Evolutionary conservation across 768 basidiomycete genomes (phyloP), one percentile per base, ranked within the genome.

Genomic region (Panaeolus cyanescens): DNA sequence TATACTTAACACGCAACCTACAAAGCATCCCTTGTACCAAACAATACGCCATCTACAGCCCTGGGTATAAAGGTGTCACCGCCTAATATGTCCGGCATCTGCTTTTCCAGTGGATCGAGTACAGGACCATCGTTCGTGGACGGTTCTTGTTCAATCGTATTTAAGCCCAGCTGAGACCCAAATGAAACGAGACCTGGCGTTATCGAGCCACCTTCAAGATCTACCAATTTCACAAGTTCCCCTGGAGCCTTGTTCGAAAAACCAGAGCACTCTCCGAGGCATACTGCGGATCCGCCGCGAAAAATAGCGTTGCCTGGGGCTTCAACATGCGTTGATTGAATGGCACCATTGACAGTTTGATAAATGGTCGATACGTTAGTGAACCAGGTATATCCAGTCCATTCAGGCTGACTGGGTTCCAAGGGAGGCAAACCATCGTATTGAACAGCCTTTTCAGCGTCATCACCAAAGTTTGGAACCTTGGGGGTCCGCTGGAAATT

Each of bases 341-440:
- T 64, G 3, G 67, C 66, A n/a, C 65, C 67, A 28, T 67, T 59
- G 25, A 67, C 63, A 10, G 70, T 66, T 4, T 70, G 65, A 57
- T 79, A 84, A 34, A 90, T 68, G 5, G 75, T 74, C 9, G 74
- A 75, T 39, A 95, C 89, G 68, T 92, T 93, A 22, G 72, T 77
- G 69, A 95, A 93, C 22, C 90, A 78, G 37, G 89, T 77, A 34
- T 76, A 79, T 6, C 73, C 73, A 31, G 67, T 67, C 8, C 68
- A 68, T 25, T 71, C 62, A 12, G 65, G 62, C 61, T 76, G 77
- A 45, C 70, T 76, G 0, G 85, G 80, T 8, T 72, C 70, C 10
- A 96, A 77, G 13, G 92, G 91, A 5, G 91, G 91, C 57, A 95
- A 80, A 20, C 93, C 93, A 30, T 93, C 87, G 61, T 86, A 85